These are phyloP conservation scores for Halophytophthora polymorphica DNA, from an alignment of 352 stramenopile genomes.

Conservation along the genomic window DNA sequence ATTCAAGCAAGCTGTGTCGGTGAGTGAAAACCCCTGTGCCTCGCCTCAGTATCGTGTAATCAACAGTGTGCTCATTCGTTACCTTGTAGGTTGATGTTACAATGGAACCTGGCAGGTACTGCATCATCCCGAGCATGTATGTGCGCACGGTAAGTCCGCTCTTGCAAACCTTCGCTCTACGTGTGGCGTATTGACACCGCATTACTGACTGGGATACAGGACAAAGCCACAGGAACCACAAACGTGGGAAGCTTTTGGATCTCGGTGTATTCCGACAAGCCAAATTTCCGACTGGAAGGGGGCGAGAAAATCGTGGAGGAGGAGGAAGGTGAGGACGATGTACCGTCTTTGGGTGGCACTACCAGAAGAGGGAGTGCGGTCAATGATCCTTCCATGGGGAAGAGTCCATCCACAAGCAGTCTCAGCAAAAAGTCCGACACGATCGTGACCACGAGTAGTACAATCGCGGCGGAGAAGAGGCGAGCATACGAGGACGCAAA, in stretches of 20 bases:
- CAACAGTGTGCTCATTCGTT: not conserved
- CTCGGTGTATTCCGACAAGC: slow-evolving; percentile 75
- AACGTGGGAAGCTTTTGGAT: slow-evolving; percentile 83
- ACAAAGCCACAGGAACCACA: slow-evolving; percentile 71
- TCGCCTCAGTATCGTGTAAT: not conserved
- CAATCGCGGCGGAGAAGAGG: slow-evolving; percentile 38
- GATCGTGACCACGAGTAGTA: slow-evolving; percentile 27
- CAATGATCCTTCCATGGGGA: not conserved
- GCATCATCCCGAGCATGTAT: slow-evolving; percentile 86
- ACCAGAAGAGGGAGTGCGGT: slow-evolving; percentile 1
- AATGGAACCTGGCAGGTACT: slow-evolving; percentile 75
- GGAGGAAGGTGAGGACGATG: slow-evolving; percentile 61
- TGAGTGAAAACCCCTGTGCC: slow-evolving; percentile 12
- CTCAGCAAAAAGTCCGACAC: slow-evolving; percentile 31
- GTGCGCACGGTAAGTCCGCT: slow-evolving; percentile 63
- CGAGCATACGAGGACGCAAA: slow-evolving; percentile 71
- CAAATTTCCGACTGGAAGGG: slow-evolving; percentile 64
- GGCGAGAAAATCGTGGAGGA: slow-evolving; percentile 78
- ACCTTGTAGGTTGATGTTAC: slow-evolving; percentile 49
- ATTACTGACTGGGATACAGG: slow-evolving; percentile 23
- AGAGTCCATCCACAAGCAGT: slow-evolving; percentile 18
- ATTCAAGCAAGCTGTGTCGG: slow-evolving; percentile 81
- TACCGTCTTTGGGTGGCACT: slow-evolving; percentile 1
- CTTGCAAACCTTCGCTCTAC: too few relatives aligned
- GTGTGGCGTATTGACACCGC: not conserved